phyloP scores from a whole-genome alignment of 2,329 filamentous ascomycete genomes.

The Diplodia mutila region DNA sequence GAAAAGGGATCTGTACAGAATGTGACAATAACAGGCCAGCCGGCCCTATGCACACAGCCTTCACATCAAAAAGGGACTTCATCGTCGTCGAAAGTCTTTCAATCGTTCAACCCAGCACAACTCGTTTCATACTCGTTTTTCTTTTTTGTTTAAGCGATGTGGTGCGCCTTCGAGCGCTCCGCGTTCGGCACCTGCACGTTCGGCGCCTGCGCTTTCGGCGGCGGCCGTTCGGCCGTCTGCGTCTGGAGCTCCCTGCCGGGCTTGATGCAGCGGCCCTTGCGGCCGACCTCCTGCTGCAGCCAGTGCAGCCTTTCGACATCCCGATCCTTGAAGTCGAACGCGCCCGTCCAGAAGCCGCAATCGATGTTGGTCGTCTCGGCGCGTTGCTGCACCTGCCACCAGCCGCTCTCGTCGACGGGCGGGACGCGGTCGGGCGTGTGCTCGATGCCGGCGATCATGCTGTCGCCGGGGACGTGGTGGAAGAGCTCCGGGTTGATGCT shows the following conservation, averaged over 20 bases:
- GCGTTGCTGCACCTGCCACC: constrained; percentile 36
- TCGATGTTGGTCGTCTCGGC: constrained; percentile 45
- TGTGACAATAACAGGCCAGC: not conserved
- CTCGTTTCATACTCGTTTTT: constrained; percentile 1
- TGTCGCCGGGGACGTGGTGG: constrained; percentile 48
- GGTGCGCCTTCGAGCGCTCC: not conserved
- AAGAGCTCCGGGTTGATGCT: constrained; percentile 51
- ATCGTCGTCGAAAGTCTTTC: not conserved
- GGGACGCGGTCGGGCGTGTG: constrained; percentile 36
- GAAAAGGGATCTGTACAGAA: not conserved
- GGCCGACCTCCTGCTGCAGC: constrained; percentile 43
- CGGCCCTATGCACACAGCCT: constrained; percentile 7
- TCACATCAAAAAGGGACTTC: not conserved
- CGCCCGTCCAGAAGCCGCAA: constrained; percentile 46
- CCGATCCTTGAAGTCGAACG: constrained; percentile 41
- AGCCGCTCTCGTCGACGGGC: constrained; percentile 41
- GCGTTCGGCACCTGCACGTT: not conserved
- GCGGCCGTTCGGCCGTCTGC: not conserved
- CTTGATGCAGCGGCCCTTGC: constrained; percentile 44
- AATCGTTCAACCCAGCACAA: not conserved
- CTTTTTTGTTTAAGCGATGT: not conserved
- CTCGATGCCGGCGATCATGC: constrained; percentile 43
- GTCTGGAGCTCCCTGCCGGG: constrained; percentile 11
- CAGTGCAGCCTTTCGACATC: constrained; percentile 38
- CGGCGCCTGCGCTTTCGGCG: not conserved